phyloP scores from a whole-genome alignment of 352 stramenopile genomes.

The Globisporangium irregulare region DNA sequence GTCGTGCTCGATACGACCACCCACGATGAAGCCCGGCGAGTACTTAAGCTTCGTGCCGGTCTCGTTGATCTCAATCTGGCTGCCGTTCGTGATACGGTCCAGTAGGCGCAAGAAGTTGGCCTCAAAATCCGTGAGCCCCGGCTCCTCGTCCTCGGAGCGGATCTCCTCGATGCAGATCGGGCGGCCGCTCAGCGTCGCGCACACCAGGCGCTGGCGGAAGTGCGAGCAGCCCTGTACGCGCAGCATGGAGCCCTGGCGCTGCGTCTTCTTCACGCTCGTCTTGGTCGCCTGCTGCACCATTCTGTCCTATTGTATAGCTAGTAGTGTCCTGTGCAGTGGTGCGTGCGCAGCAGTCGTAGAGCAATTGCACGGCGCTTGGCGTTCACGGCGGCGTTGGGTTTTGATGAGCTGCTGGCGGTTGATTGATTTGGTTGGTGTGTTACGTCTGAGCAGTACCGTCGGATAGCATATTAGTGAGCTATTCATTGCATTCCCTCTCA shows the following conservation, averaged over 20 bases:
- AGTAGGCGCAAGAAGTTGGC: constrained; percentile 96
- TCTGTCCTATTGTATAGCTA: not conserved
- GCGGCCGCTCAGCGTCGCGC: constrained; percentile 90
- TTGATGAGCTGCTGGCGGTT: not conserved
- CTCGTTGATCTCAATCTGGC: constrained; percentile 98
- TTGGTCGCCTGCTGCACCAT: constrained; percentile 21
- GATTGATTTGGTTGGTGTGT: not conserved
- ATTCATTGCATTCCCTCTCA: not conserved
- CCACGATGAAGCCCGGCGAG: constrained; percentile 94
- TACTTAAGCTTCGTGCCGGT: constrained; percentile 98
- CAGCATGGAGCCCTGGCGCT: constrained; percentile 46
- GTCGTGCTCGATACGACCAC: constrained; percentile 94
- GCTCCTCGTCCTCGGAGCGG: constrained; percentile 92
- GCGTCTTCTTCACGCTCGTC: constrained; percentile 27
- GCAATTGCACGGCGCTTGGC: constrained; percentile 7
- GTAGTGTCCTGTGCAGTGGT: not conserved
- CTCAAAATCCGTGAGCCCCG: constrained; percentile 95
- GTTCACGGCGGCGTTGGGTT: not conserved
- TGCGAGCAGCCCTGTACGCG: constrained; percentile 83
- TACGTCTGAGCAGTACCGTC: not conserved
- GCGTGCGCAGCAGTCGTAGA: not conserved
- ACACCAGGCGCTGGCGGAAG: constrained; percentile 94
- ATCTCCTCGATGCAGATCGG: constrained; percentile 96
- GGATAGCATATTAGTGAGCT: not conserved
- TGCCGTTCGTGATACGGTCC: constrained; percentile 97